Conservation (phyloP, 805 yeast species). For the Vanderwaltozyma verrucispora region DNA sequence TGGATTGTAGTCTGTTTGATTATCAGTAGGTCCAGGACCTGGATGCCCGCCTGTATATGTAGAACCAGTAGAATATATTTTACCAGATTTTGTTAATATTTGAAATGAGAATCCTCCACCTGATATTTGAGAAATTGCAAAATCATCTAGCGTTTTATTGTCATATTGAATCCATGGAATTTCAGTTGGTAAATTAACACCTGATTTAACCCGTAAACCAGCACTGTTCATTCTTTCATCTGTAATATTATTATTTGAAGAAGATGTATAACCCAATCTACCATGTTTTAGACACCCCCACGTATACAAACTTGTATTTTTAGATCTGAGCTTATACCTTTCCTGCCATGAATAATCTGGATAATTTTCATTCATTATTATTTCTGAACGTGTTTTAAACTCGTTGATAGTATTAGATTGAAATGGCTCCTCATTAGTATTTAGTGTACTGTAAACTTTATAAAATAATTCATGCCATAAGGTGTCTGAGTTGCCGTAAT, state of each 20-base stretch:
- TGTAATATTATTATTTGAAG: slow-evolving; percentile 13
- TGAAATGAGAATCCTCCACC: slow-evolving; percentile 61
- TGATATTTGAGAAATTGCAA: slow-evolving; percentile 29
- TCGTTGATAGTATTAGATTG: slow-evolving; percentile 9
- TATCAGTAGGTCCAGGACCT: slow-evolving; percentile 33
- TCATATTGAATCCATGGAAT: slow-evolving; percentile 22
- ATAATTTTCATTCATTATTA: slow-evolving; percentile 12
- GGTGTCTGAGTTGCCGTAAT: slow-evolving; percentile 18
- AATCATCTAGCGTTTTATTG: slow-evolving; percentile 8
- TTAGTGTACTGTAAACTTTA: slow-evolving; percentile 19
- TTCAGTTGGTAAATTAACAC: slow-evolving; percentile 20
- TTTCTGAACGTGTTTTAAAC: slow-evolving; percentile 20
- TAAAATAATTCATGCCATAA: slow-evolving; percentile 26
- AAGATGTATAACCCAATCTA: slow-evolving; percentile 23
- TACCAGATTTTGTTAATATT: slow-evolving; percentile 45
- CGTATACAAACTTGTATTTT: slow-evolving; percentile 18
- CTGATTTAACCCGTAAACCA: slow-evolving; percentile 18
- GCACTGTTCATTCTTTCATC: slow-evolving; percentile 13
- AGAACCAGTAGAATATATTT: slow-evolving; percentile 44
- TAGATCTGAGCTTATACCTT: slow-evolving; percentile 15
- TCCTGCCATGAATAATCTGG: slow-evolving; percentile 19
- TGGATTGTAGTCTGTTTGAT: slow-evolving; percentile 28
- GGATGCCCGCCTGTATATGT: slow-evolving; percentile 33
- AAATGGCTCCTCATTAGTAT: slow-evolving; percentile 25
- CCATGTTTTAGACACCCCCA: slow-evolving; percentile 29